These are phyloP conservation scores for Cladophialophora yegresii DNA, from an alignment of 2,329 filamentous ascomycete species.

Conservation along the genomic window DNA sequence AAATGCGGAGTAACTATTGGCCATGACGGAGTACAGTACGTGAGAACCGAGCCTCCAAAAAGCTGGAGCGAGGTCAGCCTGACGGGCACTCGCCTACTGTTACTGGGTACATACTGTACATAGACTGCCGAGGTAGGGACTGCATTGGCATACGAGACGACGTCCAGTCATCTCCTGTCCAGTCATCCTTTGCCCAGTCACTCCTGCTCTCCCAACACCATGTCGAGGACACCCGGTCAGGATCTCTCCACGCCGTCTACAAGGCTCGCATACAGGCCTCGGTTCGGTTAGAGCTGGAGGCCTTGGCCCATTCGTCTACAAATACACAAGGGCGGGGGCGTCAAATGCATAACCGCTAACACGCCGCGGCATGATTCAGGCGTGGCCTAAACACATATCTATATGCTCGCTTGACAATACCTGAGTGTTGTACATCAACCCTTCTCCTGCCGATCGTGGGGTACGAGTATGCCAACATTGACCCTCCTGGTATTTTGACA, in stretches of 20 bases:
- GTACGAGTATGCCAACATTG: neutral
- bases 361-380: constrained; percentile 5
- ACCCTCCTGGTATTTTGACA: too few relatives aligned
- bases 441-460: neutral
- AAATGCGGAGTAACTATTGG: too few relatives aligned
- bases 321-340: constrained; percentile 8
- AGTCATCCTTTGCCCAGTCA: constrained; percentile 4
- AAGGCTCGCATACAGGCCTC: constrained; percentile 1
- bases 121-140: constrained; percentile 8
- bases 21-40: too few relatives aligned
- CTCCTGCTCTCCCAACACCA: neutral
- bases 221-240: neutral
- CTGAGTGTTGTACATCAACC: neutral
- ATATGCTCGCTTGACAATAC: neutral
- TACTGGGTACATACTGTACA: too few relatives aligned
- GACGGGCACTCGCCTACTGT: too few relatives aligned
- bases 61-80: too few relatives aligned
- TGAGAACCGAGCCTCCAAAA: too few relatives aligned
- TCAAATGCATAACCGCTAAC: constrained; percentile 4
- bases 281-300: neutral
- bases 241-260: neutral
- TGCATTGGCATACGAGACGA: neutral
- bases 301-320: neutral
- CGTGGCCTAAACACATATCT: too few relatives aligned
- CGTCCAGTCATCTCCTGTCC: constrained; percentile 3